These are phyloP conservation scores for Lentinula detonsa DNA, from an alignment of 768 basidiomycete genomes.

Conservation along the genomic window DNA sequence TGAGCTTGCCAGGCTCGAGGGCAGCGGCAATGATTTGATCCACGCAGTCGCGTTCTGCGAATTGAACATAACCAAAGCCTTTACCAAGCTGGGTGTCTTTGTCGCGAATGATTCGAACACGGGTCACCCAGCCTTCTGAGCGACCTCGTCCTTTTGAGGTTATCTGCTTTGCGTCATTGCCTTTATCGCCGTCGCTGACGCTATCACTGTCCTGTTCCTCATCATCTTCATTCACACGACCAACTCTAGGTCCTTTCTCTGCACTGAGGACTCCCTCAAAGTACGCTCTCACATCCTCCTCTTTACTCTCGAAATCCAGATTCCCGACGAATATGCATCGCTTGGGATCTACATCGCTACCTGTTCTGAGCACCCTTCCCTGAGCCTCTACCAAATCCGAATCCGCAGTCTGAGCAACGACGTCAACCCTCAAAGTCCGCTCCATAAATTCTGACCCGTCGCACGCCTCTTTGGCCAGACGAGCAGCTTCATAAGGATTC, in stretches of 20 bases:
- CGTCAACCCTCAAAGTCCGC: conserved; percentile 75
- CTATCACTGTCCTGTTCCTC: conserved; percentile 6
- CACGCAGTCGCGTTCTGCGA: conserved; percentile 80
- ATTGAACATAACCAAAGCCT: conserved; percentile 92
- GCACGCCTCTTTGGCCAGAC: conserved; percentile 46
- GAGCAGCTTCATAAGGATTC: conserved; percentile 71
- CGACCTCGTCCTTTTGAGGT: no score
- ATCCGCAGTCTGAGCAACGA: conserved; percentile 32
- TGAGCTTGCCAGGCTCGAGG: conserved; percentile 69
- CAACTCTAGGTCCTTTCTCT: conserved; percentile 58
- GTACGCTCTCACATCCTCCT: conserved; percentile 82
- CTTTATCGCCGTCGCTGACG: conserved; percentile 18
- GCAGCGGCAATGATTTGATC: conserved; percentile 75
- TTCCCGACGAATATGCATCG: conserved; percentile 87
- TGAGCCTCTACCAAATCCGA: conserved; percentile 15
- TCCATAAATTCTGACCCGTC: conserved; percentile 74
- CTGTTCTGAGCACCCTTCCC: conserved; percentile 17
- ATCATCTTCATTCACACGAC: conserved; percentile 11
- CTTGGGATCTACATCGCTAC: conserved; percentile 60
- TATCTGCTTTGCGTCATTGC: conserved; percentile 16
- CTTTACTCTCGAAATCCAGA: conserved; percentile 86
- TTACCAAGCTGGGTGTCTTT: conserved; percentile 91
- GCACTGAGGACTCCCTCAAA: conserved; percentile 73
- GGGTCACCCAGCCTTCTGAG: conserved; percentile 62
- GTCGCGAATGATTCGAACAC: conserved; percentile 86